Evolutionary conservation across 441 rosid species (phyloP), one percentile per base, ranked within the genome.

Genomic region (Pelargonium citronellum): DNA sequence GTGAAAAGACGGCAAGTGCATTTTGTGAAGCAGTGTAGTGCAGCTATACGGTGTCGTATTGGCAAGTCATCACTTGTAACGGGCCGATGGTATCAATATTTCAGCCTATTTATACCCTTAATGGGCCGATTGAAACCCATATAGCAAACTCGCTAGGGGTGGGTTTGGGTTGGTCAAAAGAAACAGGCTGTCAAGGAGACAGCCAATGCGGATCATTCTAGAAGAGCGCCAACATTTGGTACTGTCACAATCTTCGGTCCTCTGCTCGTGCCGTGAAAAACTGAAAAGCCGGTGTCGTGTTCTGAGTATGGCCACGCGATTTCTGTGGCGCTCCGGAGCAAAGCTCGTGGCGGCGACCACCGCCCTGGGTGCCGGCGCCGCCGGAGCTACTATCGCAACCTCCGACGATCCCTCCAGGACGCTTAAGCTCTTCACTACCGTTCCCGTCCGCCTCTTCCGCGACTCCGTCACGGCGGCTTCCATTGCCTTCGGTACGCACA

Each of bases 391-490:
- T 63, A 67, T 88, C 12, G 86, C 92, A 62, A 79, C 89, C 24
- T 86, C 97, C 51, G 96, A 90, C 2, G 89, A 95, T 67, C 98
- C 97, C 5, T 84, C 91, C 0, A 77, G 75, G 6, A 63, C 91
- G 37, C 68, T 86, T 73, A 87, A 91, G 87, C 86, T 91, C 69
- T 90, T 89, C 91, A 87, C 97, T 73, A 72, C 84, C 68, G 84
- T 91, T 51, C 96, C 99, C 24, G 71, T 79, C 61, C 97, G 97
- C 67, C 91, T 90, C 64, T 72, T 62, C 74, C 96, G 94, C 51
- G 81, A 84, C 80, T 44, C 97, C 70, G 65, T 82, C 4, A 89
- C 97, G 22, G 98, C 95, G 10, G 88, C 93, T 68, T 88, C 97
- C 76, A 86, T 95, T 5, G 91, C 89, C 70, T 90, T 90, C 64